Conservation (phyloP, 1,139 yeast genomes). For the Candida sanyaensis region DNA sequence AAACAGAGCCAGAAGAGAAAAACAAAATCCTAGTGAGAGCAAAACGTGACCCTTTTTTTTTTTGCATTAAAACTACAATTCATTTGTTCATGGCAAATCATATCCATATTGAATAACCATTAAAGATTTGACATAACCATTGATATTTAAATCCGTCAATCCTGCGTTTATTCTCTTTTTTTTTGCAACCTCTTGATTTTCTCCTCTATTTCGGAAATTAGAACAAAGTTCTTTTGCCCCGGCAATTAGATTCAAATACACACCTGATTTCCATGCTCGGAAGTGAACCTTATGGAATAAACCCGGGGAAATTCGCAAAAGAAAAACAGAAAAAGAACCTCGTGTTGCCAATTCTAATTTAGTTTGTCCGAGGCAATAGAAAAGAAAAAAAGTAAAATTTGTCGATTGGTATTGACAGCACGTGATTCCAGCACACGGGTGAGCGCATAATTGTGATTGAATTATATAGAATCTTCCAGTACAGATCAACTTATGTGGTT, state of each 20-base stretch:
- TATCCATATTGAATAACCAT: too few relatives aligned
- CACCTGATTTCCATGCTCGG: too few relatives aligned
- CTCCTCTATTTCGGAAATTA: background rate
- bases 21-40: too few relatives aligned
- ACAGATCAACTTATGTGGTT: background rate
- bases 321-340: background rate
- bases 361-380: conserved; percentile 1
- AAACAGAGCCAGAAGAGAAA: too few relatives aligned
- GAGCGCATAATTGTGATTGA: background rate
- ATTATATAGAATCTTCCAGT: background rate
- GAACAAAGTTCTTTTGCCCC: too few relatives aligned
- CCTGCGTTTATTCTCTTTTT: background rate
- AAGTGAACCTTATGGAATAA: too few relatives aligned
- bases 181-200: background rate
- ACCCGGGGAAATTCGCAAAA: background rate
- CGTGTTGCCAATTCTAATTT: background rate
- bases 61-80: too few relatives aligned
- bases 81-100: too few relatives aligned
- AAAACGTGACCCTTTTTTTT: too few relatives aligned
- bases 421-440: background rate
- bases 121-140: too few relatives aligned
- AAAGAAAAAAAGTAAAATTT: background rate
- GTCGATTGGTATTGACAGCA: background rate
- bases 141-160: too few relatives aligned
- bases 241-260: too few relatives aligned